Evolutionary conservation across 1,139 yeast genomes (phyloP).

Genomic region (Candida dubliniensis): DNA sequence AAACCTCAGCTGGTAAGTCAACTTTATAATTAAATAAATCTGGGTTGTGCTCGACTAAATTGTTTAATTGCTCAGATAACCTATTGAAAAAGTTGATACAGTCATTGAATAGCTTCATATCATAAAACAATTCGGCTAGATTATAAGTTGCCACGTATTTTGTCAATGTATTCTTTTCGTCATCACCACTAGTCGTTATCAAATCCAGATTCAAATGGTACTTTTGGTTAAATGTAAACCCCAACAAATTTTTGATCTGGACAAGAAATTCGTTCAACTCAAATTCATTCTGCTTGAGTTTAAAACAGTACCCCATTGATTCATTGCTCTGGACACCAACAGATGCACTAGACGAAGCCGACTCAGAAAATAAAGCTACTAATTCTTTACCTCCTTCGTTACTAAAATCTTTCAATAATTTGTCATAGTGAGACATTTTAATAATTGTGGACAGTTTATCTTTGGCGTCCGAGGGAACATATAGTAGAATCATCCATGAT

Average conservation of each 20-base stretch:
- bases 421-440: conserved; percentile 61
- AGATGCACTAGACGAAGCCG: not conserved
- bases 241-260: conserved; percentile 51
- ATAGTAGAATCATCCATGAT: conserved; percentile 68
- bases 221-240: conserved; percentile 56
- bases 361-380: conserved; percentile 15
- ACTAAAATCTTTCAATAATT: conserved; percentile 66
- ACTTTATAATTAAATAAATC: conserved; percentile 8
- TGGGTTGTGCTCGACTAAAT: conserved; percentile 18
- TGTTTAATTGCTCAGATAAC: conserved; percentile 24
- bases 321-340: not conserved
- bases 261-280: conserved; percentile 45
- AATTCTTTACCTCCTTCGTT: conserved; percentile 42
- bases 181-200: conserved; percentile 24
- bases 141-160: conserved; percentile 19
- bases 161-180: conserved; percentile 15
- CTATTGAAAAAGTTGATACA: conserved; percentile 51
- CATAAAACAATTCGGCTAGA: conserved; percentile 37
- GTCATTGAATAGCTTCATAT: conserved; percentile 58
- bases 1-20: not conserved
- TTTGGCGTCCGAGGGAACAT: conserved; percentile 46
- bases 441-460: conserved; percentile 44
- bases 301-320: conserved; percentile 35
- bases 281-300: conserved; percentile 38
- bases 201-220: conserved; percentile 32